Evolutionary conservation across 345 rosid species (phyloP), one percentile per base, ranked within the genome.

Genomic region (Euphorbia peplus): DNA sequence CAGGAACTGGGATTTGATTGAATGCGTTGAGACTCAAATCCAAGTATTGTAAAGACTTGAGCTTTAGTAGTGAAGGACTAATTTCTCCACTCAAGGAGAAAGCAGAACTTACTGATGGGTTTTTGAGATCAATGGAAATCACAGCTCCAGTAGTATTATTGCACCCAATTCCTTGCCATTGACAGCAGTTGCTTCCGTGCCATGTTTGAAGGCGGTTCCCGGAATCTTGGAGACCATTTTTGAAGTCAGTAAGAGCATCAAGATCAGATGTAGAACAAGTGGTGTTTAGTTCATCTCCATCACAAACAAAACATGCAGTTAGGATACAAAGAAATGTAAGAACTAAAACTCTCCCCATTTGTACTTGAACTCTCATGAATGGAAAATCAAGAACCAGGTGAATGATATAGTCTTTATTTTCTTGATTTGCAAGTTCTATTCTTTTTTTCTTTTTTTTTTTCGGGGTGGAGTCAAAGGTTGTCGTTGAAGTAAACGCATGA

Each of bases 1-100:
- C 63, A 53, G 83, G 89, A 79, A 85, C 58, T 46, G 62, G 70
- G 62, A 78, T 54, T 18, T 53, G 66, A 47, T 47, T 41, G 52
- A 77, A 77, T 12, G 74, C 60, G 67, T 79, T 81, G 48, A 56
- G 66, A 71, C 84, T 85, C 78, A 81, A 67, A 64, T 83, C 89
- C 25, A 83, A 56, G 64, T 68, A 63, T 28, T 66, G 54, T 30
- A 83, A 56, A 57, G 76, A 81, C 62, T 66, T 58, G 29, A 85
- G 79, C 14, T 57, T 63, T 0, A 56, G 26, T 73, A 85, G 21
- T 12, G 86, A 79, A 68, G 82, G 80, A 44, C 79, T 75, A 29
- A 83, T 69, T 58, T 76, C 75, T 14, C 89, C 86, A 61, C 86
- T 59, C 25, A 19, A 63, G 71, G 71, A 53, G 18, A 3, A 54